Base-by-base conservation (phyloP, 2,329 filamentous ascomycete genomes). In the Colletotrichum sp. region DNA sequence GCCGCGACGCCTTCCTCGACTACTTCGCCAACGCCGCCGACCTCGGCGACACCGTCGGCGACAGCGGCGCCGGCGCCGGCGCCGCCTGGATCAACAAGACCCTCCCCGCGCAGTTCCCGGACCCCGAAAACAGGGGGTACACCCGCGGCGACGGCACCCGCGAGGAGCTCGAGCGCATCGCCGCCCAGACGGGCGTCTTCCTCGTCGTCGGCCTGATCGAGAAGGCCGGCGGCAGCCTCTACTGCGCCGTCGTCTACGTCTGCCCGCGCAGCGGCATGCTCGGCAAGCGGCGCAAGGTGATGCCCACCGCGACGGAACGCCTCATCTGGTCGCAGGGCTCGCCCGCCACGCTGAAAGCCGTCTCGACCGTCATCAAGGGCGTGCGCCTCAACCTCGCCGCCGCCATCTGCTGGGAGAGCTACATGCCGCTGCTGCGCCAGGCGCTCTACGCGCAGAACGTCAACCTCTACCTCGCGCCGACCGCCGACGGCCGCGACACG, bases 381-480 rank as follows among this genome's bases (percentile, higher is more conserved):
- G 91, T 96, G 4, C 92, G 92, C 78, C 86, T 98, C 76, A 96
- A 95, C 72, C 90, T 98, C 75, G 96, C 94, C 0, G 93, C 94
- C 5, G 96, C 96, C 5, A 98, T 99, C 79, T 98, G 96, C 88
- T 98, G 96, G 96, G 96, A 99, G 84, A 98, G 95, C 84, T 98
- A 96, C 86, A 98, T 98, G 96, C 96, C 96, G 0, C 87, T 98
- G 21, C 88, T 98, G 9, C 91, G 96, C 21, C 94, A 98, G 82
- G 90, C 92, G 18, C 88, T 98, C 48, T 99, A 98, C 84, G 90
- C 92, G 4, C 96, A 98, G 84, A 98, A 98, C 82, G 92, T 98
- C 80, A 98, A 98, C 83, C 86, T 98, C 15, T 98, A 96, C 84
- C 91, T 98, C 3, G 96, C 96, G 0, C 96, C 96, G 3, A 98